phyloP scores from a whole-genome alignment of 2,329 filamentous ascomycete genomes.

The Arthrobotrys sphaeroides region DNA sequence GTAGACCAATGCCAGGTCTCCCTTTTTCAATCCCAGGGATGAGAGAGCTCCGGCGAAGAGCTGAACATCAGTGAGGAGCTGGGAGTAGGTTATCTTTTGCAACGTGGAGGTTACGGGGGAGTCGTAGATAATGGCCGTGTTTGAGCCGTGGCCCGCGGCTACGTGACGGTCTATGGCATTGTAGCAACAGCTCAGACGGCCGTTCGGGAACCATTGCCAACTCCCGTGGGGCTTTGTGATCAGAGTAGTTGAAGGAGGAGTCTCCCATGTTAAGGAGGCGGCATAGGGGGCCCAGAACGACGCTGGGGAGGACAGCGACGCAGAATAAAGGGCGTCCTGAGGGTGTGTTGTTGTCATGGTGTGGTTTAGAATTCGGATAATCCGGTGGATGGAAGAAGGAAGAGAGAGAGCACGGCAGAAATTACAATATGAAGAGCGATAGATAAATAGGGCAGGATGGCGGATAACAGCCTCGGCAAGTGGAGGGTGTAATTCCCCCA shows the following conservation, averaged over 20 bases:
- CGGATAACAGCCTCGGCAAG: conserved; percentile 43
- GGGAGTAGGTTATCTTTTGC: conserved; percentile 76
- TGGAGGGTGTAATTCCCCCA: conserved; percentile 24
- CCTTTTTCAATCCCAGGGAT: conserved; percentile 81
- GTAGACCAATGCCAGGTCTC: conserved; percentile 89
- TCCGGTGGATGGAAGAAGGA: not conserved
- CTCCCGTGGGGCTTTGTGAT: conserved; percentile 67
- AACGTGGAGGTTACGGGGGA: conserved; percentile 81
- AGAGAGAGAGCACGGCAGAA: not conserved
- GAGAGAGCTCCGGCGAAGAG: conserved; percentile 81
- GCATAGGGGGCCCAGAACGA: conserved; percentile 81
- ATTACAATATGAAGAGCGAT: conserved; percentile 2
- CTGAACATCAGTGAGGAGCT: conserved; percentile 82
- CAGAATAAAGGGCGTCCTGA: conserved; percentile 66
- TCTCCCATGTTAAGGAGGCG: conserved; percentile 81
- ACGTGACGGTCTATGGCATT: conserved; percentile 93
- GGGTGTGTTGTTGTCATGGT: conserved; percentile 55
- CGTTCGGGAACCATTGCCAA: conserved; percentile 91
- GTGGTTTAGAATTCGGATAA: not conserved
- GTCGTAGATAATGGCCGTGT: conserved; percentile 84
- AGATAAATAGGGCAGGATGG: conserved; percentile 12
- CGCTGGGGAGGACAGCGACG: conserved; percentile 74
- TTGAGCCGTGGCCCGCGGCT: conserved; percentile 76
- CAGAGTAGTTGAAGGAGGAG: conserved; percentile 73
- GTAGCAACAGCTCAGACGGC: conserved; percentile 88